These are phyloP conservation scores for Penicillium psychrosexuale DNA, from an alignment of 2,329 filamentous ascomycete species.

Conservation along the genomic window DNA sequence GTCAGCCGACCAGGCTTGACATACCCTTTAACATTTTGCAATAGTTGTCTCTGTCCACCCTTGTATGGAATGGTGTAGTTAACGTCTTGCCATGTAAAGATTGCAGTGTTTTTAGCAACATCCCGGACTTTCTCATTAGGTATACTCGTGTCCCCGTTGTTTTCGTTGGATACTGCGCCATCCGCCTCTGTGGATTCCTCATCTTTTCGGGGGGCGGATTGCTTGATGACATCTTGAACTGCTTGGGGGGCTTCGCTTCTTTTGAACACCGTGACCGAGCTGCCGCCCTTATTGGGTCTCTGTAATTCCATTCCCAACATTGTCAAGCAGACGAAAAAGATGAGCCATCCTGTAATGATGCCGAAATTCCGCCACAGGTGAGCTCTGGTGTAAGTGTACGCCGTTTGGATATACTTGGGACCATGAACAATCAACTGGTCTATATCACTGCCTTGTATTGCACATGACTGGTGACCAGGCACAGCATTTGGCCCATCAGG, in stretches of 20 bases:
- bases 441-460: slow-evolving; percentile 56
- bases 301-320: slow-evolving; percentile 75
- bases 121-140: slow-evolving; percentile 41
- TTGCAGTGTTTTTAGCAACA: slow-evolving; percentile 62
- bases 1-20: slow-evolving; percentile 74
- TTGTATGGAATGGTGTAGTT: slow-evolving; percentile 63
- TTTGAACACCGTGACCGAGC: slow-evolving; percentile 74
- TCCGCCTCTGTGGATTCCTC: slow-evolving; percentile 50
- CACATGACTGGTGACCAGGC: slow-evolving; percentile 56
- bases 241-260: slow-evolving; percentile 60
- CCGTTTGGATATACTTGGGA: slow-evolving; percentile 53
- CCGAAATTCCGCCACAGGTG: slow-evolving; percentile 73
- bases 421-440: slow-evolving; percentile 55
- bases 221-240: slow-evolving; percentile 57
- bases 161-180: slow-evolving; percentile 11
- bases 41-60: slow-evolving; percentile 45
- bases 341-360: slow-evolving; percentile 72
- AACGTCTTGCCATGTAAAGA: slow-evolving; percentile 84
- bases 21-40: slow-evolving; percentile 66
- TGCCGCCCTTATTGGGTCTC: slow-evolving; percentile 76
- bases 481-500: slow-evolving; percentile 50
- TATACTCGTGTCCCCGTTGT: slow-evolving; percentile 19
- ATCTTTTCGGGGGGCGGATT: slow-evolving; percentile 41
- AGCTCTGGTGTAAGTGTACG: slow-evolving; percentile 54
- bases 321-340: slow-evolving; percentile 72